Evolutionary conservation across 2,329 filamentous ascomycete species (phyloP), one percentile per base, ranked within the genome.

Genomic region (Xylariomycetidae sp.): DNA sequence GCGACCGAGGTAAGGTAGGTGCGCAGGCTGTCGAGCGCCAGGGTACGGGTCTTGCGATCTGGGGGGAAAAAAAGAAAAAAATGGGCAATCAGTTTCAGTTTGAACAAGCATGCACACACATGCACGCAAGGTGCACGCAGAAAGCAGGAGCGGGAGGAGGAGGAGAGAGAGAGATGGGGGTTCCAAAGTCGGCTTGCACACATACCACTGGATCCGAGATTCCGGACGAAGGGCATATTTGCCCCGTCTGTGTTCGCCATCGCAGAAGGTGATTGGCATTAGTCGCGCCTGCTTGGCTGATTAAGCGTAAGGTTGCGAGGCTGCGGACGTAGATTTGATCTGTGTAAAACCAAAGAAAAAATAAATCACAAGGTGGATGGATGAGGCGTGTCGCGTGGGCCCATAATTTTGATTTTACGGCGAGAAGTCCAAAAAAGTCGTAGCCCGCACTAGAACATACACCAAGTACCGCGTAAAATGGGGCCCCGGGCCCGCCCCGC

Each of bases 171-270:
- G 17, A 25, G 16, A 25, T 27, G n/a, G n/a, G 30, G 14, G 36
- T 39, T 6, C 18, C 12, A 30, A 30, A 42, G 15, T 33, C 13
- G n/a, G 38, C 30, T n/a, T n/a, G n/a, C n/a, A 23, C 20, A 66
- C 74, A 43, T 57, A 90, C 87, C 85, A 64, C 85, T 92, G 22
- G 87, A 89, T 35, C 85, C 85, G 44, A 94, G 78, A 56, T 89
- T 82, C 60, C 80, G 85, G 44, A 94, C 82, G 48, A 94, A 94
- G 5, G 86, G 84, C 69, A 77, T 75, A 40, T 65, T 66, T 37
- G 64, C 59, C 50, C 69, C 67, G 45, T 62, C 56, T 39, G 63
- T 47, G 31, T 63, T 58, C 58, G 50, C 49, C 51, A 54, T 54
- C 8, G 30, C 43, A 25, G 19, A 17, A 30, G 13, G 20, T 12